phyloP scores from a whole-genome alignment of 371 early-diverging fungal species.

The Circinella umbellata region DNA sequence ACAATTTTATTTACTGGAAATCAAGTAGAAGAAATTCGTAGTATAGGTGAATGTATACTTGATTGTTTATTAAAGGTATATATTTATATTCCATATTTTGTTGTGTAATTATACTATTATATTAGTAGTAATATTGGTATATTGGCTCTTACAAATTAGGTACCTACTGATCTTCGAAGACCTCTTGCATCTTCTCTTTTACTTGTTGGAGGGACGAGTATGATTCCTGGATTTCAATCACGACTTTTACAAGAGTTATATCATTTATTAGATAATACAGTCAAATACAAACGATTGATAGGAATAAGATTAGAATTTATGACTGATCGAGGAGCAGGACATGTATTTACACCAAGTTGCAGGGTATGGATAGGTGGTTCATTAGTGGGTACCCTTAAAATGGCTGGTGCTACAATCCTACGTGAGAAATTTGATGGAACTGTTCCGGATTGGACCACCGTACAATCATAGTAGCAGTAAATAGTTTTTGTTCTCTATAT shows the following conservation, averaged over 20 bases:
- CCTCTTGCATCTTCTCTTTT: constrained; percentile 60
- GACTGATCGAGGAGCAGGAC: constrained; percentile 26
- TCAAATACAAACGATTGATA: constrained; percentile 10
- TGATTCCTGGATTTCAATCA: constrained; percentile 65
- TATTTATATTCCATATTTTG: no score
- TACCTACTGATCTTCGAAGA: constrained; percentile 68
- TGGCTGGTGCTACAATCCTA: constrained; percentile 51
- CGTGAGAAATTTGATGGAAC: constrained; percentile 11
- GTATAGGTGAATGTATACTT: constrained; percentile 54
- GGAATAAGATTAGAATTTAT: constrained; percentile 2
- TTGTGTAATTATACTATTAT: background rate
- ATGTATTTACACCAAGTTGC: constrained; percentile 60
- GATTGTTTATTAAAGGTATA: constrained; percentile 55
- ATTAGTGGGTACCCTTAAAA: constrained; percentile 62
- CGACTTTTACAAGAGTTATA: constrained; percentile 59
- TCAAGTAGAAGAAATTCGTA: constrained; percentile 47
- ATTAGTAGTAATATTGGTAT: background rate
- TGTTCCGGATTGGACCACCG: constrained; percentile 1
- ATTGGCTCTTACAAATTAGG: constrained; percentile 12
- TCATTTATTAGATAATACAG: constrained; percentile 25
- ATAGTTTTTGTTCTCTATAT: no score
- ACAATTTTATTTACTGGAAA: constrained; percentile 79
- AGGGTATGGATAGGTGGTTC: constrained; percentile 72
- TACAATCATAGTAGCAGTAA: background rate
- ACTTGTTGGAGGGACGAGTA: constrained; percentile 72